Conservation (phyloP, 345 rosid species). For the Kandelia obovata region DNA sequence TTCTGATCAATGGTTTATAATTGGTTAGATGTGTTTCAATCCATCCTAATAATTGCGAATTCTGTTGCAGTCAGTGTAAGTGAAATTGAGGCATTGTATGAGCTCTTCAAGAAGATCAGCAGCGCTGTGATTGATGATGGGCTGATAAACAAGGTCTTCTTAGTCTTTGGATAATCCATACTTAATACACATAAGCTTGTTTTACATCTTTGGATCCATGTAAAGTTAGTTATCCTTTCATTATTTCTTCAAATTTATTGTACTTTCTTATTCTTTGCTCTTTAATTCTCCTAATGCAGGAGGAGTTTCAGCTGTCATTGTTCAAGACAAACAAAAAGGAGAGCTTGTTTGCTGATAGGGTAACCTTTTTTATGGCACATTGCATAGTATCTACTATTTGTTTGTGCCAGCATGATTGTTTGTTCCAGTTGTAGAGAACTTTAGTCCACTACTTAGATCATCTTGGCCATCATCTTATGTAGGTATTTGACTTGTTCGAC, state of each 20-base stretch:
- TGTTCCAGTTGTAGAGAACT: background rate
- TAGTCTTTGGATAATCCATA: background rate
- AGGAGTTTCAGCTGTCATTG: constrained; percentile 93
- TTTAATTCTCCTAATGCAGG: constrained; percentile 43
- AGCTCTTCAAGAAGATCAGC: constrained; percentile 97
- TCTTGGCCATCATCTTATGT: background rate
- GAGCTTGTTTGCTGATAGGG: constrained; percentile 98
- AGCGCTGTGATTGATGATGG: constrained; percentile 98
- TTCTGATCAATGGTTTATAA: background rate
- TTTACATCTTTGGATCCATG: background rate
- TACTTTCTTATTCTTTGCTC: constrained; percentile 11
- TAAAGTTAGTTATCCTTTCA: background rate
- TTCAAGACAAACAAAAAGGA: constrained; percentile 97
- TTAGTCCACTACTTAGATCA: background rate
- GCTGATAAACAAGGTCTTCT: constrained; percentile 79
- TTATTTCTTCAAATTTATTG: background rate
- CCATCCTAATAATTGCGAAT: constrained; percentile 8
- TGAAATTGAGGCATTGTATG: constrained; percentile 97
- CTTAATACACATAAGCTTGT: background rate
- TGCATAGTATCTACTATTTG: background rate
- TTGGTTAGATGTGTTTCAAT: background rate
- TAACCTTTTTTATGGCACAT: constrained; percentile 22
- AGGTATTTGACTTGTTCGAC: constrained; percentile 99
- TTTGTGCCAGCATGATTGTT: background rate
- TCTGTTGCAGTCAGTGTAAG: constrained; percentile 82